Evolutionary conservation across 2,329 filamentous ascomycete species (phyloP).

Genomic region (Fusarium floridanum): DNA sequence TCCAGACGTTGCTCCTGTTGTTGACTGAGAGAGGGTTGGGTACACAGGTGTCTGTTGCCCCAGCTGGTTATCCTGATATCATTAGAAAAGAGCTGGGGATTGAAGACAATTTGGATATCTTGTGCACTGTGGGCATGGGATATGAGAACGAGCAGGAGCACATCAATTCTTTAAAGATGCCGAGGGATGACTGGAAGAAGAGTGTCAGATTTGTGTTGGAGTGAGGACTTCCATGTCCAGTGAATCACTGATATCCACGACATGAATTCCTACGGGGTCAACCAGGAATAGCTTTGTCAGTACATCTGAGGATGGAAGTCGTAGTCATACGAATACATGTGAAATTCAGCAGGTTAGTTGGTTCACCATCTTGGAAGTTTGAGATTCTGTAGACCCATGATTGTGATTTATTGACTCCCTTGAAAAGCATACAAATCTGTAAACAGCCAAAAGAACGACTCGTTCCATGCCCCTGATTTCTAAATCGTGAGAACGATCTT

Average conservation of each 20-base stretch:
- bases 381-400: too few species aligned
- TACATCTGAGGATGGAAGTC: not conserved
- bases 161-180: conserved; percentile 24
- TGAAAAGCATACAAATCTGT: not conserved
- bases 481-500: not conserved
- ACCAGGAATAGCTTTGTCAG: not conserved
- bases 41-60: conserved; percentile 21
- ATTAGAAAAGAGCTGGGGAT: conserved; percentile 16
- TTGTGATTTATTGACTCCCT: not conserved
- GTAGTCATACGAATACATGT: not conserved
- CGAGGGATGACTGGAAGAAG: conserved; percentile 24
- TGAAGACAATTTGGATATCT: conserved; percentile 8
- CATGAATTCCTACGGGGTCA: not conserved
- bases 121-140: conserved; percentile 18
- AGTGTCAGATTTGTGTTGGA: conserved; percentile 6
- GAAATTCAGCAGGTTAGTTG: not conserved
- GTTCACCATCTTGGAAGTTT: not conserved
- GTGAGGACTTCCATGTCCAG: not conserved
- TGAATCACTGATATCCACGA: too few species aligned
- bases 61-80: conserved; percentile 16
- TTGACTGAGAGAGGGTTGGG: conserved; percentile 26
- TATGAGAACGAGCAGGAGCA: conserved; percentile 23
- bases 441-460: not conserved
- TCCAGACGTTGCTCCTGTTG: conserved; percentile 32
- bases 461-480: too few species aligned